Conservation (phyloP, 805 yeast species). For the Candida maris region DNA sequence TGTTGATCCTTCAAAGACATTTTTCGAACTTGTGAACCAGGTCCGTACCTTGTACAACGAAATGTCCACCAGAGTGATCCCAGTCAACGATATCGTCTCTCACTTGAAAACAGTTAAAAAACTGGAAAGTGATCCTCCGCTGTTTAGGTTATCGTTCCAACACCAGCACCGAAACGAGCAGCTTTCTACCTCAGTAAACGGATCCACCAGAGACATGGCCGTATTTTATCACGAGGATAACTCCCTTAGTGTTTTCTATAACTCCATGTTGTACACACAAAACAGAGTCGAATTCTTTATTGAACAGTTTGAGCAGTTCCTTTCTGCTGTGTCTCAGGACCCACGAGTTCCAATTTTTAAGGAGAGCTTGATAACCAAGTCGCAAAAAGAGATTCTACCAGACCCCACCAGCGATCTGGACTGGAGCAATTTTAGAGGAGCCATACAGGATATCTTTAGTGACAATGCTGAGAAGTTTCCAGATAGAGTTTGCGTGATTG, state of each 20-base stretch:
- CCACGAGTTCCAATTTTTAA: constrained; percentile 49
- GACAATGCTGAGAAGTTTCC: constrained; percentile 83
- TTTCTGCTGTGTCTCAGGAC: constrained; percentile 34
- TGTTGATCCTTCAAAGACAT: constrained; percentile 52
- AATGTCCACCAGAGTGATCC: constrained; percentile 35
- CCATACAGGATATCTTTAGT: constrained; percentile 94
- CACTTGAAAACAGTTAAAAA: constrained; percentile 46
- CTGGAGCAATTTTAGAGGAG: constrained; percentile 90
- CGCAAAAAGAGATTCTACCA: constrained; percentile 64
- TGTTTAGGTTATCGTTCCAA: constrained; percentile 60
- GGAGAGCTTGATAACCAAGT: constrained; percentile 63
- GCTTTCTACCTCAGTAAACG: constrained; percentile 44
- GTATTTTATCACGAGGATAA: constrained; percentile 40
- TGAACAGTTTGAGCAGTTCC: constrained; percentile 66
- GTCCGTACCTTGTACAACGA: constrained; percentile 40
- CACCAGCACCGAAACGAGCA: constrained; percentile 38
- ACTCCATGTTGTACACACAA: constrained; percentile 66
- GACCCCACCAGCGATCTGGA: constrained; percentile 85
- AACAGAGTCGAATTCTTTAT: constrained; percentile 66
- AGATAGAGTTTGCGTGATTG: constrained; percentile 86
- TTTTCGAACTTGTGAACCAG: constrained; percentile 47
- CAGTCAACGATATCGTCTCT: constrained; percentile 55
- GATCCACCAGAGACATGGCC: constrained; percentile 64
- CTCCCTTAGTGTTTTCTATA: constrained; percentile 54
- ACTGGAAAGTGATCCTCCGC: constrained; percentile 55